Evolutionary conservation across 129 eudicot genomes (phyloP).

Genomic region (Pseudognaphalium luteoalbum): DNA sequence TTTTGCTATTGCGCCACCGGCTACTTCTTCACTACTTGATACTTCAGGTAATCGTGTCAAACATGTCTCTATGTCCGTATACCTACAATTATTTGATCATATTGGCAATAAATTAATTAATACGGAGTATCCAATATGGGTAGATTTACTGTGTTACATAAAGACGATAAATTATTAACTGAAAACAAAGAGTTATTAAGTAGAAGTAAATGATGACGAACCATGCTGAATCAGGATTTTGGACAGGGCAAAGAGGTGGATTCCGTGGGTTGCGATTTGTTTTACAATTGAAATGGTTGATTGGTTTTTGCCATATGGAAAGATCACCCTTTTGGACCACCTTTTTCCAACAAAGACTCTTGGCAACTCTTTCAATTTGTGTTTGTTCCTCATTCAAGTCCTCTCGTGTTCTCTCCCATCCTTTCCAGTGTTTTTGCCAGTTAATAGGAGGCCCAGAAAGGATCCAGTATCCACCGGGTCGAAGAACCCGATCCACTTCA

Average conservation of each 20-base stretch:
- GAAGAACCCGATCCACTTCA: conserved; percentile 85
- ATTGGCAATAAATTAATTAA: no score
- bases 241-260: conserved; percentile 65
- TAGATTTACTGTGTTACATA: no score
- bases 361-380: conserved; percentile 70
- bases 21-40: conserved; percentile 46
- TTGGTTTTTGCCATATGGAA: conserved; percentile 90
- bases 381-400: conserved; percentile 84
- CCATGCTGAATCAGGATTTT: conserved; percentile 80
- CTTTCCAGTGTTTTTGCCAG: conserved; percentile 73
- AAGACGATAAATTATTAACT: background rate
- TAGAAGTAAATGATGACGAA: conserved; percentile 29
- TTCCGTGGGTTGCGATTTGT: conserved; percentile 34
- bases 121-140: no score
- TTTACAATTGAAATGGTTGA: conserved; percentile 72
- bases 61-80: conserved; percentile 77
- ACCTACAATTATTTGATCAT: conserved; percentile 45
- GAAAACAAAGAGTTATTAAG: background rate
- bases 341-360: conserved; percentile 91
- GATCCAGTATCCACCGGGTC: conserved; percentile 98
- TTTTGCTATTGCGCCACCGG: conserved; percentile 76
- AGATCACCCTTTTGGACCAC: conserved; percentile 69
- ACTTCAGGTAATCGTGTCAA: conserved; percentile 87
- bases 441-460: conserved; percentile 90
- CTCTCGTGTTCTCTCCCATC: conserved; percentile 77